phyloP scores from a whole-genome alignment of 164 flowering plant species.

The Nymphaea thermarum region DNA sequence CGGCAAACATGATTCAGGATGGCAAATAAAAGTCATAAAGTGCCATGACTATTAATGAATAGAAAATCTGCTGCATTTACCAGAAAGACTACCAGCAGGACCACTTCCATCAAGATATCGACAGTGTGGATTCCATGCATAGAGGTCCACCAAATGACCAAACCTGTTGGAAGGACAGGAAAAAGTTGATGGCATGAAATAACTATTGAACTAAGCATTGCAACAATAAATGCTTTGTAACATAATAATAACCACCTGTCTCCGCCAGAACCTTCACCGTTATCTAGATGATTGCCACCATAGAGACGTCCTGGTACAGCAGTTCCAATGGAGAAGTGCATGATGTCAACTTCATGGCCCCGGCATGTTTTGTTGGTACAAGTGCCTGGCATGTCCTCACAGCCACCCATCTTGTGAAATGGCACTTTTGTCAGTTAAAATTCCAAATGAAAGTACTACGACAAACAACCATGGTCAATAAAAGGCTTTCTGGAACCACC shows the following conservation, averaged over 20 bases:
- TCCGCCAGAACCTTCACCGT: conserved; percentile 34
- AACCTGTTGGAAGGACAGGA: conserved; percentile 28
- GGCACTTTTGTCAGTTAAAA: conserved; percentile 6
- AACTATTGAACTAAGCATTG: neutral
- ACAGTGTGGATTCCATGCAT: conserved; percentile 94
- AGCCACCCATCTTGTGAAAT: conserved; percentile 39
- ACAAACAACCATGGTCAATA: neutral
- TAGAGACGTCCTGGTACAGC: conserved; percentile 47
- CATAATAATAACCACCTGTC: conserved; percentile 42
- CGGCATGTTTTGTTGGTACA: conserved; percentile 34
- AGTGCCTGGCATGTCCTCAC: conserved; percentile 20
- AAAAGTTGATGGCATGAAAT: neutral
- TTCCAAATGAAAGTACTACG: neutral
- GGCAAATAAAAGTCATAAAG: too few species aligned
- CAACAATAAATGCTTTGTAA: neutral
- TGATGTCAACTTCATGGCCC: conserved; percentile 43
- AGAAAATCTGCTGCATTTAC: neutral
- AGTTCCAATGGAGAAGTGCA: conserved; percentile 47
- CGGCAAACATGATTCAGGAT: too few species aligned
- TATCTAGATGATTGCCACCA: conserved; percentile 39
- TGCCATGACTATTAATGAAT: too few species aligned
- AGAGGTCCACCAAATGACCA: conserved; percentile 88
- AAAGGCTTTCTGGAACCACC: neutral
- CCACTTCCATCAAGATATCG: conserved; percentile 70
- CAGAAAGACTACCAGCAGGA: conserved; percentile 60